These are phyloP conservation scores for Mycena sp. DNA, from an alignment of 1,284 basidiomycete species.

Conservation along the genomic window DNA sequence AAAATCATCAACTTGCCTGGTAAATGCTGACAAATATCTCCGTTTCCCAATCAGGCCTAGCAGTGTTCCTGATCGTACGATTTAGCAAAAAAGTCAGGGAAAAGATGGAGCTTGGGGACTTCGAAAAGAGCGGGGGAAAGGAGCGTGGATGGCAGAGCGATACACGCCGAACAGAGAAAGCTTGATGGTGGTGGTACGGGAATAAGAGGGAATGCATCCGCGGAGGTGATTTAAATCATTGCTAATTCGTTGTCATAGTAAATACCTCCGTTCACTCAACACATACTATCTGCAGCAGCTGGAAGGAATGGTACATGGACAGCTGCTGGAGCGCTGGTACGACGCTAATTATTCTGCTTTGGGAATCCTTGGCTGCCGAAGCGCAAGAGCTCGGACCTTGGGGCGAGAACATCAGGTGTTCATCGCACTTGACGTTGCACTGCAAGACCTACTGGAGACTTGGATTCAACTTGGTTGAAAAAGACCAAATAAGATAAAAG, in stretches of 20 bases:
- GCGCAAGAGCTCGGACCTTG: no score
- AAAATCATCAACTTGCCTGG: conserved; percentile 16
- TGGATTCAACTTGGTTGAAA: no score
- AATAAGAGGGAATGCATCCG: conserved; percentile 11
- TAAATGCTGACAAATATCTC: conserved; percentile 5
- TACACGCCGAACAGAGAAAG: conserved; percentile 5
- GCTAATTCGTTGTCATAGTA: not conserved
- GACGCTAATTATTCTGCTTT: no score
- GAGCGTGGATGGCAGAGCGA: conserved; percentile 10
- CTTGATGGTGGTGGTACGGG: conserved; percentile 13
- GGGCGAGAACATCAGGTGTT: no score
- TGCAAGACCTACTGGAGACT: no score
- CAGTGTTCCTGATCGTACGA: not conserved
- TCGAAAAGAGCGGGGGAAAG: not conserved
- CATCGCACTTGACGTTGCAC: no score
- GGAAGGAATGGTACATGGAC: no score
- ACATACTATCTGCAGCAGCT: not conserved
- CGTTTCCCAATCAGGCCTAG: not conserved
- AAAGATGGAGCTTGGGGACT: not conserved
- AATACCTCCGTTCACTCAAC: conserved; percentile 14
- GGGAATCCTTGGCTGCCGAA: no score
- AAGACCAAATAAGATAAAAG: no score
- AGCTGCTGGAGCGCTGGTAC: no score
- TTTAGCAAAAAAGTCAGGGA: not conserved
- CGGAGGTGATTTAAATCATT: not conserved